A percentile compares a stretch with the other conserved stretches of the same genome.
Conservation (phyloP, 2,329 filamentous ascomycete genomes). For the Cercospora nicotianae region DNA sequence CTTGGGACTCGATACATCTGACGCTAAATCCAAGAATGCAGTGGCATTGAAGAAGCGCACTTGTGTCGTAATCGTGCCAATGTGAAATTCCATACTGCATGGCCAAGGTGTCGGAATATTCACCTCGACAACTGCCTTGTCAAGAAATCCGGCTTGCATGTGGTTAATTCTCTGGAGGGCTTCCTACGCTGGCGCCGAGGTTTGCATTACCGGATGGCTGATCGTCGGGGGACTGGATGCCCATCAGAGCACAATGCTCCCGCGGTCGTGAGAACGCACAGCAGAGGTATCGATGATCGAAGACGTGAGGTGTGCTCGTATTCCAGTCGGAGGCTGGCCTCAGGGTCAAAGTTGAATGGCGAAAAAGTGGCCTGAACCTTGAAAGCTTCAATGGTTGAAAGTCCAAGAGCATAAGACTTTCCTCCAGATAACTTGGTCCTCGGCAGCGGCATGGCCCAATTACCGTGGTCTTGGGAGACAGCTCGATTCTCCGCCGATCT, state of each 20-base stretch:
- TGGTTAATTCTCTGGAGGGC: not conserved
- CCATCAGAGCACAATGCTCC: not conserved
- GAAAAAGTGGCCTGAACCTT: not conserved
- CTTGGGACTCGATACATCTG: not conserved
- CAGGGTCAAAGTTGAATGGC: not conserved
- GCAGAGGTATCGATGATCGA: not conserved
- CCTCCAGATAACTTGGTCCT: not conserved
- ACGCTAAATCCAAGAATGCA: not conserved
- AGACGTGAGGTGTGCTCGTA: slow-evolving; percentile 2
- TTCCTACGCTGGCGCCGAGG: not conserved
- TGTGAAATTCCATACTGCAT: not conserved
- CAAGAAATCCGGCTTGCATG: not conserved
- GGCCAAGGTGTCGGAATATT: not conserved
- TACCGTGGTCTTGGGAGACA: not conserved
- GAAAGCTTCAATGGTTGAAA: not conserved
- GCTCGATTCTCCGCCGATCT: not conserved
- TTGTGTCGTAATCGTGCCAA: not conserved
- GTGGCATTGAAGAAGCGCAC: not conserved
- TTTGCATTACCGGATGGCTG: not conserved
- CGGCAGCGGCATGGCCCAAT: not conserved
- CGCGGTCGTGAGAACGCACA: not conserved
- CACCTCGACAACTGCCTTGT: not conserved
- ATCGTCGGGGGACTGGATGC: not conserved
- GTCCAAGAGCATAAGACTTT: not conserved
- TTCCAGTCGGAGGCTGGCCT: not conserved